Evolutionary conservation across 805 yeast species (phyloP).

Genomic region (Starmera pachycereana): DNA sequence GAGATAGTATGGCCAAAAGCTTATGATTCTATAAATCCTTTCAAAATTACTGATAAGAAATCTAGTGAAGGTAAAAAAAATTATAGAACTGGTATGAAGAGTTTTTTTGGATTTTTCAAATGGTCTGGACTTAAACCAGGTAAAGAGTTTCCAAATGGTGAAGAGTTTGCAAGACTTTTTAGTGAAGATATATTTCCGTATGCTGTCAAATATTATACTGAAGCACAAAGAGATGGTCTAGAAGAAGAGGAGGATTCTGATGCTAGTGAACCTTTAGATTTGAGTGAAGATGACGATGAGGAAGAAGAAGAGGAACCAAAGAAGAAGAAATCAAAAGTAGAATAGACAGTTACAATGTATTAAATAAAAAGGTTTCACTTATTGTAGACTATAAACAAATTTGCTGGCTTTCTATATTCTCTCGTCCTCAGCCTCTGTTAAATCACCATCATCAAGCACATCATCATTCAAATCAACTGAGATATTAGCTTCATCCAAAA

Average conservation of each 20-base stretch:
- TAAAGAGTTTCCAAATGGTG: conserved; percentile 71
- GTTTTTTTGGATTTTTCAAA: conserved; percentile 78
- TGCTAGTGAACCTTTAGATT: conserved; percentile 43
- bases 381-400: no score
- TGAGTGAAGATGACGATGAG: conserved; percentile 18
- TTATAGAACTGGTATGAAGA: conserved; percentile 65
- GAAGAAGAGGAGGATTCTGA: conserved; percentile 45
- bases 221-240: conserved; percentile 53
- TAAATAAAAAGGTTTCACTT: no score
- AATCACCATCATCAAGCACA: conserved; percentile 21
- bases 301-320: not conserved
- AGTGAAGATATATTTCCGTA: conserved; percentile 77
- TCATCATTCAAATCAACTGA: conserved; percentile 11
- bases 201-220: conserved; percentile 74
- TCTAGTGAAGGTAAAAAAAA: conserved; percentile 47
- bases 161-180: conserved; percentile 60
- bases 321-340: not conserved
- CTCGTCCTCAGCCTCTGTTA: conserved; percentile 19
- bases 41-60: conserved; percentile 32
- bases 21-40: conserved; percentile 46
- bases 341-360: no score
- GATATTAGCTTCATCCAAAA: conserved; percentile 13
- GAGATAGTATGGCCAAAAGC: conserved; percentile 62
- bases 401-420: not conserved
- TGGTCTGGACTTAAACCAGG: conserved; percentile 79